A percentile compares a stretch with the other conserved stretches of the same genome.
phyloP scores from a whole-genome alignment of 1,284 basidiomycete genomes.

The Lentinula novae-zelandiae region DNA sequence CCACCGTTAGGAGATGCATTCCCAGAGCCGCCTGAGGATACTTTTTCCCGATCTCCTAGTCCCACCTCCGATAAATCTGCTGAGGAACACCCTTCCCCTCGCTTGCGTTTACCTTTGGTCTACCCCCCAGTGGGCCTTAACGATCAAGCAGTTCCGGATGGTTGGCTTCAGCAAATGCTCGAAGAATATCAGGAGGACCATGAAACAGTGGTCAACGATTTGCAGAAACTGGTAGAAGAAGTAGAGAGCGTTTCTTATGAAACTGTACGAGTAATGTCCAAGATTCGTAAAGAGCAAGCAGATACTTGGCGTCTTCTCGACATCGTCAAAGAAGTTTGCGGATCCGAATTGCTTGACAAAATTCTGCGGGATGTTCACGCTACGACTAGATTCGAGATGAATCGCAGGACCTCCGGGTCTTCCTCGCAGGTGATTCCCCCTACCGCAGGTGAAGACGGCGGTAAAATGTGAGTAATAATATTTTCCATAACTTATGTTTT shows the following conservation, averaged over 20 bases:
- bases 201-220: neutral
- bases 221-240: neutral
- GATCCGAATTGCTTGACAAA: constrained; percentile 5
- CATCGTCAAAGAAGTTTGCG: constrained; percentile 6
- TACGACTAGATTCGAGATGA: constrained; percentile 3
- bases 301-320: constrained; percentile 3
- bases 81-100: neutral
- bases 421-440: neutral
- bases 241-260: neutral
- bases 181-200: constrained; percentile 1
- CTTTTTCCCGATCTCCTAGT: neutral
- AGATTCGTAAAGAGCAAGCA: constrained; percentile 5
- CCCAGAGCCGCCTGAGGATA: constrained; percentile 2
- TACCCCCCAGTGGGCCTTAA: constrained; percentile 1
- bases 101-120: neutral
- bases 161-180: constrained; percentile 6
- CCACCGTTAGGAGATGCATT: neutral
- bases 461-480: neutral
- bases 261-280: neutral
- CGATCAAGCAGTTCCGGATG: neutral
- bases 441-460: neutral
- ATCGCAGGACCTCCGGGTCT: neutral
- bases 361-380: constrained; percentile 3
- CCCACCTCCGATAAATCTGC: neutral
- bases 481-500: neutral